These are phyloP conservation scores for Ulota crispa DNA, from an alignment of 225 moss, liverwort and hornwort genomes.

Conservation along the genomic window DNA sequence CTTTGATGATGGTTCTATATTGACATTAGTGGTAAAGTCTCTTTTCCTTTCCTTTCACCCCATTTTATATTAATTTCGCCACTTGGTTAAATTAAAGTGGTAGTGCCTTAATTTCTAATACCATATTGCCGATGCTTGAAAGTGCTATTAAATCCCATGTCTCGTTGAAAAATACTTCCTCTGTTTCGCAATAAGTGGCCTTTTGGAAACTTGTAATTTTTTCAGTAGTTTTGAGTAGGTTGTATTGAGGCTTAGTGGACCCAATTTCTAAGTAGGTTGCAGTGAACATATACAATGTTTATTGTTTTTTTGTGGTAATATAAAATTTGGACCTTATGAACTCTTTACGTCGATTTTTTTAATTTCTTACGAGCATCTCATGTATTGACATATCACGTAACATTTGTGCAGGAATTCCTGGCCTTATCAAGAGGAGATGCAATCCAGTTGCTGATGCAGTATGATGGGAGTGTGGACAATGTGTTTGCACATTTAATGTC, in stretches of 20 bases:
- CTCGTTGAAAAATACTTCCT: too few species aligned
- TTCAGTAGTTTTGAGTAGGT: too few species aligned
- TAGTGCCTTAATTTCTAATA: not conserved
- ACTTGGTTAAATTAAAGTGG: not conserved
- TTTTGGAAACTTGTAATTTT: too few species aligned
- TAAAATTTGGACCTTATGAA: too few species aligned
- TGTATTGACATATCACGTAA: not conserved
- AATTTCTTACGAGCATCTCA: not conserved
- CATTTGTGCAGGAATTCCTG: constrained; percentile 63
- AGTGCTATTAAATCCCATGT: not conserved
- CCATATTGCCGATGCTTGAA: not conserved
- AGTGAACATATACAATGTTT: too few species aligned
- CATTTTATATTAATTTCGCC: not conserved
- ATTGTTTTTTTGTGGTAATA: too few species aligned
- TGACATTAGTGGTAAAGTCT: constrained; percentile 62
- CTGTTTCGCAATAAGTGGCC: too few species aligned
- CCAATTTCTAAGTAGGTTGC: too few species aligned
- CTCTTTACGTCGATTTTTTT: not conserved
- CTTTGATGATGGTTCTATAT: constrained; percentile 69
- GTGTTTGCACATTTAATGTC: constrained; percentile 66
- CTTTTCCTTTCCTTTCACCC: not conserved
- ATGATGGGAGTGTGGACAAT: constrained; percentile 76
- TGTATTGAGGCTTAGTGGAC: too few species aligned
- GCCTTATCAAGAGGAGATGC: constrained; percentile 78
- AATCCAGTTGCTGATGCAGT: constrained; percentile 73